Evolutionary conservation across 225 moss, liverwort and hornwort genomes (phyloP), one percentile per base, ranked within the genome.

Genomic region (Sphagnum tenellum): DNA sequence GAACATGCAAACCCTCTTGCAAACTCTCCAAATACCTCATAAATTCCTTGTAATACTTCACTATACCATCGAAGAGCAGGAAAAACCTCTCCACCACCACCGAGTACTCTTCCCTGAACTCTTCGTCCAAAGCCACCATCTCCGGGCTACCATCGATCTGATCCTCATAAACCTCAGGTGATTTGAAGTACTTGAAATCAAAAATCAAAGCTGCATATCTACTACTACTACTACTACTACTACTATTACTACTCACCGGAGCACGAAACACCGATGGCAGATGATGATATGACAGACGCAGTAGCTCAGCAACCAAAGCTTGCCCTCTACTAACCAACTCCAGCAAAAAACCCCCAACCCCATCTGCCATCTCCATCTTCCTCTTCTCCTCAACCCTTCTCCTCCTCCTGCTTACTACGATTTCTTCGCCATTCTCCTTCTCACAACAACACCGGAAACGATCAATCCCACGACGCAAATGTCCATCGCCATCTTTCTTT

Each of bases 321-420:
- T 98, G 98, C 9, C 85, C 98, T 73, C 93, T 81, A 71, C 98
- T 98, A 67, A 98, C 93, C 55, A 98, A 67, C 12, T 90, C 86
- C 55, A 98, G 72, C 44, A 98, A 70, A 47, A 72, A 64, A 63
- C 73, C 81, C 64, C 81, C 85, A 29, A 85, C 85, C 3, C 75
- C 78, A 71, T 80, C 80, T 54, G 74, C 75, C 49, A 69, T 78
- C 78, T 64, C 67, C 52, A 62, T 66, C 52, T 52, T 29, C 29
- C 1, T 1, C 29, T 29, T 1, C 29, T 29, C 29, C 29, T 29
- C 29, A n/a, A n/a, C n/a, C n/a, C n/a, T 29, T 1, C 29, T 29
- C 29, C 29, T 29, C 29, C 29, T 29, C 29, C 29, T 29, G 0
- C 29, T 29, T 29, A n/a, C n/a, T 29, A 29, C 29, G 29, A 29